Evolutionary conservation across 768 basidiomycete species (phyloP).

Genomic region (Amyloporia xantha): DNA sequence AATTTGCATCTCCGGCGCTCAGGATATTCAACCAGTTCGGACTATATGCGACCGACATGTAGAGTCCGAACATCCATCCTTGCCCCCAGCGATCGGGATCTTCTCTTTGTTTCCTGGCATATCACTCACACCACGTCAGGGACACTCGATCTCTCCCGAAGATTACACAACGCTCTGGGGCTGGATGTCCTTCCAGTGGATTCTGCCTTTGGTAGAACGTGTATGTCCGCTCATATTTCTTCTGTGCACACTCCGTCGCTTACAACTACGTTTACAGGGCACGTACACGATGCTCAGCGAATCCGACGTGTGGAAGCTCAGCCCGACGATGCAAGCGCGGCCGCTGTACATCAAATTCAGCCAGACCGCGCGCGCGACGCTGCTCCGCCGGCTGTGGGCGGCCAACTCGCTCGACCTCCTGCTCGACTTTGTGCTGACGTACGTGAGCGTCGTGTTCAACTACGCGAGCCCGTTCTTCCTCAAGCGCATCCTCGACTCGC

Average conservation of each 20-base stretch:
- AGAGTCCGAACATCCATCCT: too few species aligned
- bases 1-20: too few species aligned
- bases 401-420: conserved; percentile 42
- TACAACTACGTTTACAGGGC: too few species aligned
- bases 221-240: too few species aligned
- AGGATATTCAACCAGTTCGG: too few species aligned
- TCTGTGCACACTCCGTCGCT: too few species aligned
- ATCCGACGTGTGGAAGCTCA: conserved; percentile 65
- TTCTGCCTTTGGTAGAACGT: conserved; percentile 54
- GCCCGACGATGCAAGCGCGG: conserved; percentile 59
- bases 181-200: conserved; percentile 71
- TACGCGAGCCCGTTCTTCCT: conserved; percentile 84
- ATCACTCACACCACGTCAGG: too few species aligned
- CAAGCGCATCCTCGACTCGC: conserved; percentile 62
- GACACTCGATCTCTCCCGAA: conserved; percentile 54
- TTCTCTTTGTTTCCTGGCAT: too few species aligned
- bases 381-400: conserved; percentile 37
- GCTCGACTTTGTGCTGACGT: conserved; percentile 62
- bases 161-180: conserved; percentile 68
- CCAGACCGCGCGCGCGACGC: conserved; percentile 28
- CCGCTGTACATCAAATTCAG: conserved; percentile 51
- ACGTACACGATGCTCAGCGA: conserved; percentile 54
- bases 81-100: too few species aligned
- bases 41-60: too few species aligned
- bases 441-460: conserved; percentile 65